Percentiles rank a stretch among this genome's conserved stretches.
These are phyloP conservation scores for Bryoglossum gracile DNA, from an alignment of 495 filamentous ascomycete species.

Conservation along the genomic window DNA sequence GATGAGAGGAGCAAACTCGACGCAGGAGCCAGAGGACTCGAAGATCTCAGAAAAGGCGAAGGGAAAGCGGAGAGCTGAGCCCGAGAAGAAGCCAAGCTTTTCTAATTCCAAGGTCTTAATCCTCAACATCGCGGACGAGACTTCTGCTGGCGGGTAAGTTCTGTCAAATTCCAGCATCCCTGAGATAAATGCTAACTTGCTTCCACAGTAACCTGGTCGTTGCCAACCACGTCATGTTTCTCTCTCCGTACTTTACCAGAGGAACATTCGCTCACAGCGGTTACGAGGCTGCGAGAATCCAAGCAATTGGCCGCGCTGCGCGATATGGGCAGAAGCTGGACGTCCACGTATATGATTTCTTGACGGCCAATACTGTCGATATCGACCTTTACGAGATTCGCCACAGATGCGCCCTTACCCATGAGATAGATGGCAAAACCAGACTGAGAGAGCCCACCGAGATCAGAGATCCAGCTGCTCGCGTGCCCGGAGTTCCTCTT, in stretches of 20 bases:
- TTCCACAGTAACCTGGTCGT: slow-evolving; percentile 60
- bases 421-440: too few species aligned
- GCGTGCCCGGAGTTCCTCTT: too few species aligned
- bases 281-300: slow-evolving; percentile 55
- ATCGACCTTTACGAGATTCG: slow-evolving; percentile 54
- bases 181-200: slow-evolving; percentile 19
- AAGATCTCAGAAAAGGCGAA: too few species aligned
- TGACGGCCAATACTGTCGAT: slow-evolving; percentile 58
- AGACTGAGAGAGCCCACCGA: too few species aligned
- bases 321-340: slow-evolving; percentile 60
- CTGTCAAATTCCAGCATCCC: background rate
- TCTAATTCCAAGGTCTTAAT: slow-evolving; percentile 45
- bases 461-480: too few species aligned
- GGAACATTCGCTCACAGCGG: slow-evolving; percentile 38
- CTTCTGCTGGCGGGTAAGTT: slow-evolving; percentile 62
- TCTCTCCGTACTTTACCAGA: slow-evolving; percentile 49
- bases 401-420: background rate
- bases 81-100: background rate
- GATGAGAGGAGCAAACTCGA: too few species aligned
- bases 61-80: too few species aligned
- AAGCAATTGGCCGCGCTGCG: slow-evolving; percentile 63
- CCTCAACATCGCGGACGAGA: slow-evolving; percentile 56
- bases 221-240: slow-evolving; percentile 74
- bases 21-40: too few species aligned
- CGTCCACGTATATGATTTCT: slow-evolving; percentile 66